Evolutionary conservation across 805 yeast genomes (phyloP).

Genomic region (Teunomyces lycoperdinae): DNA sequence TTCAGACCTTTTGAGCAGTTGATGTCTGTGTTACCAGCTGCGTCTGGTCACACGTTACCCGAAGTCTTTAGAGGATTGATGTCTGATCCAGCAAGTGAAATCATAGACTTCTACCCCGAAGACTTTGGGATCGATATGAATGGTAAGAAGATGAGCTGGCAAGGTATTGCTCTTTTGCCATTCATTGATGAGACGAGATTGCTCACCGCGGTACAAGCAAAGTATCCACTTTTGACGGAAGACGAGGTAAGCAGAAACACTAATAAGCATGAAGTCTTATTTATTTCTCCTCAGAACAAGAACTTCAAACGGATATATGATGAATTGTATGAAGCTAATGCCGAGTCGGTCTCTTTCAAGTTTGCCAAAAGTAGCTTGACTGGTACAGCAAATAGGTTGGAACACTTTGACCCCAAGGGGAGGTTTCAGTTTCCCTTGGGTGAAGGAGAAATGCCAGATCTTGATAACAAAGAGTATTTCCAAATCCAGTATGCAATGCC

Average conservation of each 20-base stretch:
- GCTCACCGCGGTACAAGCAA: slow-evolving; percentile 59
- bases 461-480: slow-evolving; percentile 39
- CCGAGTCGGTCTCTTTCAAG: slow-evolving; percentile 34
- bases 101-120: slow-evolving; percentile 87
- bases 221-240: slow-evolving; percentile 61
- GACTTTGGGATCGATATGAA: slow-evolving; percentile 91
- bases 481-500: slow-evolving; percentile 62
- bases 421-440: slow-evolving; percentile 45
- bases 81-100: slow-evolving; percentile 76
- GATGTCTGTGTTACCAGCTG: slow-evolving; percentile 94
- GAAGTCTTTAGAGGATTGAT: slow-evolving; percentile 76
- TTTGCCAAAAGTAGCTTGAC: slow-evolving; percentile 55
- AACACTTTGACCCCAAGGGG: slow-evolving; percentile 33
- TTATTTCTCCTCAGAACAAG: slow-evolving; percentile 63
- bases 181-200: slow-evolving; percentile 84
- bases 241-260: slow-evolving; percentile 71
- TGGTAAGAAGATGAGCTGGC: slow-evolving; percentile 94
- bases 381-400: slow-evolving; percentile 47
- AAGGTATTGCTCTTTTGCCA: slow-evolving; percentile 86
- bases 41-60: slow-evolving; percentile 84
- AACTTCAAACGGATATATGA: slow-evolving; percentile 39
- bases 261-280: slow-evolving; percentile 64
- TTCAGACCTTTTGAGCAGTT: slow-evolving; percentile 89
- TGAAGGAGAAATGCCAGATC: slow-evolving; percentile 44
- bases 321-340: slow-evolving; percentile 36